A percentile compares a stretch with the other conserved stretches of the same genome.
Conservation (phyloP, 805 yeast species). For the Cyberlindnera sargentensis region DNA sequence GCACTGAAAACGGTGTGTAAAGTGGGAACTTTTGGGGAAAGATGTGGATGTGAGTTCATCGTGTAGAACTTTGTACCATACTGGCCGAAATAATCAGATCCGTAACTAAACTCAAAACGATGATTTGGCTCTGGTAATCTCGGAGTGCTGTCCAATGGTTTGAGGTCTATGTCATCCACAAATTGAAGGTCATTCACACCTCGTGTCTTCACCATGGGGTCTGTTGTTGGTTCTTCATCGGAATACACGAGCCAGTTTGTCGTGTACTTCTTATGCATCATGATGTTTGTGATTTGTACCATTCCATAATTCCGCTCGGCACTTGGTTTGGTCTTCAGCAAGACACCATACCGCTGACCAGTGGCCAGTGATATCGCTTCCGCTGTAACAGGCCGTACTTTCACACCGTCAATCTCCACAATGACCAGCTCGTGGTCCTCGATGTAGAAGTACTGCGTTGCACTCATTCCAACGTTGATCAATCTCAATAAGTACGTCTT, state of each 20-base stretch:
- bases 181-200: conserved; percentile 19
- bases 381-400: conserved; percentile 41
- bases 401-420: conserved; percentile 54
- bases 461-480: conserved; percentile 51
- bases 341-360: conserved; percentile 70
- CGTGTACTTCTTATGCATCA: conserved; percentile 62
- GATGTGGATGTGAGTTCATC: conserved; percentile 56
- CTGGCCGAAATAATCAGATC: conserved; percentile 50
- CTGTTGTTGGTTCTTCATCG: conserved; percentile 30
- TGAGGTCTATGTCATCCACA: conserved; percentile 28
- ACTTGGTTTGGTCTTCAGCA: conserved; percentile 43
- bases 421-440: conserved; percentile 47
- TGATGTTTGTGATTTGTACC: conserved; percentile 50
- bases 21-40: conserved; percentile 67
- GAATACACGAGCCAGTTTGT: conserved; percentile 48
- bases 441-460: conserved; percentile 46
- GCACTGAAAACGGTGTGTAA: conserved; percentile 56
- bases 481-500: conserved; percentile 43
- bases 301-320: conserved; percentile 37
- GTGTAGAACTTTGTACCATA: conserved; percentile 66
- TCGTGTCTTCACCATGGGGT: conserved; percentile 29
- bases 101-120: conserved; percentile 44
- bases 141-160: conserved; percentile 29
- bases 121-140: conserved; percentile 50
- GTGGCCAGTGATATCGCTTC: conserved; percentile 51